phyloP scores from a whole-genome alignment of 2,329 filamentous ascomycete genomes.

The Hymenoscyphus scutula region DNA sequence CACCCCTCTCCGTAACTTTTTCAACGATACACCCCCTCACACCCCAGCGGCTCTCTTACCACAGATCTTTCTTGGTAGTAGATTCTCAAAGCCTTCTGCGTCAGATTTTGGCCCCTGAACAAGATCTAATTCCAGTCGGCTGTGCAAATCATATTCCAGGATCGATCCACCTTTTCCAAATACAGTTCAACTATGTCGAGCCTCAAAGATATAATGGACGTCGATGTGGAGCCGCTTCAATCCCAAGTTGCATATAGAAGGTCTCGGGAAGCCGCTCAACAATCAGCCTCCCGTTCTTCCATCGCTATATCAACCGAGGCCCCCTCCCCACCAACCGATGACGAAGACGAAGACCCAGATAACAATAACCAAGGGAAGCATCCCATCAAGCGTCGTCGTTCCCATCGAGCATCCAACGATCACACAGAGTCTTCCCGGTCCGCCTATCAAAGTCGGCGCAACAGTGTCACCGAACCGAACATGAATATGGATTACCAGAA shows the following conservation, averaged over 20 bases:
- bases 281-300: conserved; percentile 29
- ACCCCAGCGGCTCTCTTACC: conserved; percentile 20
- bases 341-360: conserved; percentile 11
- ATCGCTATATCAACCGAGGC: conserved; percentile 25
- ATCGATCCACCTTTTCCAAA: conserved; percentile 30
- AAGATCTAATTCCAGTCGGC: conserved; percentile 33
- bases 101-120: conserved; percentile 29
- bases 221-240: conserved; percentile 37
- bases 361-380: conserved; percentile 24
- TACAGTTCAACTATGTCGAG: conserved; percentile 35
- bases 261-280: conserved; percentile 32
- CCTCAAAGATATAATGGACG: conserved; percentile 39
- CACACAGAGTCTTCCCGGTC: conserved; percentile 22
- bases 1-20: conserved; percentile 18
- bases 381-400: conserved; percentile 30
- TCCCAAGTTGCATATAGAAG: conserved; percentile 36
- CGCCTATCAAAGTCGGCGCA: conserved; percentile 25
- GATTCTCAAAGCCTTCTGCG: conserved; percentile 23
- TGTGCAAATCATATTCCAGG: conserved; percentile 33
- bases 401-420: conserved; percentile 30
- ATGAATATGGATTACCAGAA: too few species aligned
- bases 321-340: conserved; percentile 25
- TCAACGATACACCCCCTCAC: conserved; percentile 15
- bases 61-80: conserved; percentile 26
- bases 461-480: conserved; percentile 24